These are phyloP conservation scores for Hypomontagnella monticulosa DNA, from an alignment of 495 filamentous ascomycete species.

Conservation along the genomic window DNA sequence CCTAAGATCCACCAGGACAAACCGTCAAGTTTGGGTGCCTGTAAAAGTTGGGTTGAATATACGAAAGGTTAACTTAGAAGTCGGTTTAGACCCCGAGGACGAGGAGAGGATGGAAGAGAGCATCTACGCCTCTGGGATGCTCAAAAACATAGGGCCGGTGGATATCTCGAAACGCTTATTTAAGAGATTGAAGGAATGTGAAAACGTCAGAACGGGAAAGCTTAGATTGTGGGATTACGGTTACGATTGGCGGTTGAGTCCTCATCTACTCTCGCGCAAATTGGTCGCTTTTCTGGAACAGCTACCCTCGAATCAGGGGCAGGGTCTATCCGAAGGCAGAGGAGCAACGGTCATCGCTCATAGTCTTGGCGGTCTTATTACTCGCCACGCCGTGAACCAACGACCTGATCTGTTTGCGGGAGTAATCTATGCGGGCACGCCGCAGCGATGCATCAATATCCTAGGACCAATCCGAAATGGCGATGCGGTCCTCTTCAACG, in stretches of 20 bases:
- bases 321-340: conserved; percentile 56
- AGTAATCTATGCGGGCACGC: conserved; percentile 85
- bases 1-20: conserved; percentile 81
- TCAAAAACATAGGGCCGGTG: conserved; percentile 89
- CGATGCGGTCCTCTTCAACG: conserved; percentile 89
- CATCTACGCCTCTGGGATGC: conserved; percentile 84
- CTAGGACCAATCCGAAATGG: conserved; percentile 90
- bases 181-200: conserved; percentile 76
- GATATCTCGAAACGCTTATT: conserved; percentile 87
- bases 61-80: conserved; percentile 89
- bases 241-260: conserved; percentile 94
- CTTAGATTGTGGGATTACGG: conserved; percentile 89
- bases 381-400: conserved; percentile 88
- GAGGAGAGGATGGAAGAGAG: conserved; percentile 84
- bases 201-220: conserved; percentile 74
- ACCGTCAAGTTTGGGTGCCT: conserved; percentile 89
- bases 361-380: conserved; percentile 89
- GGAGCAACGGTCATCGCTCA: conserved; percentile 89
- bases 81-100: conserved; percentile 83
- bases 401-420: conserved; percentile 88
- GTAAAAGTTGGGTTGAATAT: conserved; percentile 94
- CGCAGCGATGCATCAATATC: conserved; percentile 88
- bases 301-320: conserved; percentile 76
- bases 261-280: conserved; percentile 74
- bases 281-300: conserved; percentile 76